Conservation (phyloP, 768 basidiomycete genomes). For the Antrodiella citrinella region DNA sequence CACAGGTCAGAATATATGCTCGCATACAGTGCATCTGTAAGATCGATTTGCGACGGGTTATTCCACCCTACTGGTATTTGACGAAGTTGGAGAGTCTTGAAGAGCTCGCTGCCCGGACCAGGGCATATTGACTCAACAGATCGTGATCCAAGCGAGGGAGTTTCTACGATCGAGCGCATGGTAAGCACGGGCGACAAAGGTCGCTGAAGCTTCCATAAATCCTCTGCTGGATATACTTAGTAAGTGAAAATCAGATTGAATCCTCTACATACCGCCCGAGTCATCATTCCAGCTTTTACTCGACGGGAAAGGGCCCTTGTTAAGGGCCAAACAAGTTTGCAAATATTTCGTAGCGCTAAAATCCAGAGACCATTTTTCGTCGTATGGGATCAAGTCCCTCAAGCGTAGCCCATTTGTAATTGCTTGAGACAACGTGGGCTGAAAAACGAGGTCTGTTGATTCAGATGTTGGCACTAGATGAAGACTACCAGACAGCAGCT, state of each 20-base stretch:
- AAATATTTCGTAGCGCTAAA: too few relatives aligned
- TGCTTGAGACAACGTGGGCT: slow-evolving; percentile 2
- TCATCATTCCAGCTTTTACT: slow-evolving; percentile 30
- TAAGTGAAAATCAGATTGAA: not conserved
- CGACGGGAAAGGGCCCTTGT: too few relatives aligned
- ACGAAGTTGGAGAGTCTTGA: not conserved
- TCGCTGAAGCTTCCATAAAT: slow-evolving; percentile 10
- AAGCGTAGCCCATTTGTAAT: not conserved
- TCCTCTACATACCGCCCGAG: slow-evolving; percentile 12
- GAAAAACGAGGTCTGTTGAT: slow-evolving; percentile 38
- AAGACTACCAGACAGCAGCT: slow-evolving; percentile 36
- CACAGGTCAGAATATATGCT: slow-evolving; percentile 6
- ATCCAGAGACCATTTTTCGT: slow-evolving; percentile 40
- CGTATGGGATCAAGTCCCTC: slow-evolving; percentile 22
- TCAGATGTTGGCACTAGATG: slow-evolving; percentile 39
- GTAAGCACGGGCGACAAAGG: slow-evolving; percentile 40
- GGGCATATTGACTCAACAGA: too few relatives aligned
- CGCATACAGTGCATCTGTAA: not conserved
- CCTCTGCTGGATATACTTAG: slow-evolving; percentile 1
- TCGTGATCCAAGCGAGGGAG: slow-evolving; percentile 33
- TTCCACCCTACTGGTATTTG: too few relatives aligned
- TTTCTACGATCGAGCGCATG: slow-evolving; percentile 36
- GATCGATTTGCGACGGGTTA: too few relatives aligned
- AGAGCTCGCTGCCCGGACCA: not conserved
- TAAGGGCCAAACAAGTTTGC: too few relatives aligned